Evolutionary conservation across 2,329 filamentous ascomycete species (phyloP).

Genomic region (Colletotrichum sp.): DNA sequence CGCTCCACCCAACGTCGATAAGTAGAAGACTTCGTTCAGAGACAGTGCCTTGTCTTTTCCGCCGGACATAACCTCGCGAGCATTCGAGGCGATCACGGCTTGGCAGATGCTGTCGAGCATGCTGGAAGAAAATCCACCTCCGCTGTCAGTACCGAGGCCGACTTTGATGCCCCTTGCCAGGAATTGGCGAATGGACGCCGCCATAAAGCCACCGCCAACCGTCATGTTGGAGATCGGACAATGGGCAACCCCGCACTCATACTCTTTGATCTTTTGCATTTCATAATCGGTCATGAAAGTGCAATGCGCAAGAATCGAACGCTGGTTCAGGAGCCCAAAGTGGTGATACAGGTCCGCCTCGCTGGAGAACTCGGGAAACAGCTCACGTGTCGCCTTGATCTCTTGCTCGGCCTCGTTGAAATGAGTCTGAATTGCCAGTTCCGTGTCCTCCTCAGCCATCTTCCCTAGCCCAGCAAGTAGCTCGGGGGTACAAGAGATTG

Average conservation of each 20-base stretch:
- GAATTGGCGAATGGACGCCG: constrained; percentile 62
- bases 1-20: constrained; percentile 67
- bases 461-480: constrained; percentile 60
- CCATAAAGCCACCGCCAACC: constrained; percentile 65
- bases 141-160: constrained; percentile 69
- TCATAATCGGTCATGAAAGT: constrained; percentile 65
- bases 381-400: constrained; percentile 53
- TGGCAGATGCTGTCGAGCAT: constrained; percentile 64
- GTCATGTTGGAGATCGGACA: constrained; percentile 70
- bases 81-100: constrained; percentile 59
- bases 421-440: constrained; percentile 67
- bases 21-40: constrained; percentile 58
- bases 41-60: constrained; percentile 49
- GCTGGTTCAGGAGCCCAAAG: constrained; percentile 56
- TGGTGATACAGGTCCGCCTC: constrained; percentile 65
- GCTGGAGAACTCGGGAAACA: constrained; percentile 60
- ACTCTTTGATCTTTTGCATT: constrained; percentile 45
- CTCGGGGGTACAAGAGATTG: constrained; percentile 61
- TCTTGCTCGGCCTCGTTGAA: constrained; percentile 70
- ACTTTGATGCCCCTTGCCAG: constrained; percentile 63
- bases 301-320: constrained; percentile 70
- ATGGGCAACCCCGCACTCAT: constrained; percentile 65
- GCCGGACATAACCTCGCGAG: constrained; percentile 43
- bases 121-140: constrained; percentile 64
- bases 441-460: constrained; percentile 50